Conservation (phyloP, 139 green algal species). For the Ettlia oleoabundans region DNA sequence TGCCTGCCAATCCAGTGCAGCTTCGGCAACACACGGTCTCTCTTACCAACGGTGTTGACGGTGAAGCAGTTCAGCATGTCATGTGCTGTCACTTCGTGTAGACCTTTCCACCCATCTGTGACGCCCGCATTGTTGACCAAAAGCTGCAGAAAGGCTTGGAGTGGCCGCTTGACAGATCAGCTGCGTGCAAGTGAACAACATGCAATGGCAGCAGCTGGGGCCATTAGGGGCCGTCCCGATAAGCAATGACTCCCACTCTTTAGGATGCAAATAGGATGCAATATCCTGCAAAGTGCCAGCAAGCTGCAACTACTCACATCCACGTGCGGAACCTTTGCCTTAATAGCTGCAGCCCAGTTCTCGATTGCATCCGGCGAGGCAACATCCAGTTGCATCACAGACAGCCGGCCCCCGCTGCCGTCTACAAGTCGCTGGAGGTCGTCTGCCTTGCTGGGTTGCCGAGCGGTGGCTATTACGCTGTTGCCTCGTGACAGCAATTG, state of each 20-base stretch:
- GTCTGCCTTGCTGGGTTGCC: conserved; percentile 3
- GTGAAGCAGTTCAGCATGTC: conserved; percentile 62
- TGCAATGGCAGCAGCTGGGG: no score
- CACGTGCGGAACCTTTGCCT: neutral
- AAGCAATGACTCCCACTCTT: no score
- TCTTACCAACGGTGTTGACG: conserved; percentile 56
- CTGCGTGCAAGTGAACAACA: no score
- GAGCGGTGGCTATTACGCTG: conserved; percentile 52
- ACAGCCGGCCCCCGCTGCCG: neutral
- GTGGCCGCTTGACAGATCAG: no score
- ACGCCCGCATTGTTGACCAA: conserved; percentile 67
- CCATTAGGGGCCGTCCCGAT: no score
- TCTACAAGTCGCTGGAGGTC: conserved; percentile 28
- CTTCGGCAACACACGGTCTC: neutral
- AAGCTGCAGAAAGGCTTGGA: conserved; percentile 32
- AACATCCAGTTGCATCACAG: conserved; percentile 42
- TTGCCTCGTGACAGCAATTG: conserved; percentile 56
- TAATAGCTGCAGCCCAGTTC: conserved; percentile 5
- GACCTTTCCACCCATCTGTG: neutral
- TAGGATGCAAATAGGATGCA: no score
- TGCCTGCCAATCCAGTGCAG: no score
- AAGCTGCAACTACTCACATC: neutral
- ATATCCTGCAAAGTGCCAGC: neutral
- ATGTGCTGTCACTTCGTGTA: conserved; percentile 43
- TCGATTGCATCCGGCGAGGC: conserved; percentile 17